These are phyloP conservation scores for Plantago major DNA, from an alignment of 257 asterid genomes.

Conservation along the genomic window DNA sequence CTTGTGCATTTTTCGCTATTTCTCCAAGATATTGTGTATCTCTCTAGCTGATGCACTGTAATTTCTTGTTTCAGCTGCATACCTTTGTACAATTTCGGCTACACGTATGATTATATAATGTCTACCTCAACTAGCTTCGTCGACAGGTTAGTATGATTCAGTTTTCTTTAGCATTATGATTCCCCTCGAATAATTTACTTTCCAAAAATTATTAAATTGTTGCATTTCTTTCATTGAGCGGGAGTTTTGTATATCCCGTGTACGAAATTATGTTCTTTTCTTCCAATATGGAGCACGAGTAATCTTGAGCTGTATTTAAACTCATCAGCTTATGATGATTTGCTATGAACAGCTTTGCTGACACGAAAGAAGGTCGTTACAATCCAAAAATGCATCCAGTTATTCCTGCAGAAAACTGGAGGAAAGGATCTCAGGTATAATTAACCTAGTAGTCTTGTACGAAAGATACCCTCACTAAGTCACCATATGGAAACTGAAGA, in stretches of 20 bases:
- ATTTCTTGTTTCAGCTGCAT: conserved; percentile 67
- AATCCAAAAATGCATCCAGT: conserved; percentile 95
- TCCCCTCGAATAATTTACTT: background rate
- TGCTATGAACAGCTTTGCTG: conserved; percentile 70
- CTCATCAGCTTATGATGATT: conserved; percentile 11
- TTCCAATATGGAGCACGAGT: background rate
- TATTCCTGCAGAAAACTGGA: conserved; percentile 76
- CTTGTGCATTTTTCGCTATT: conserved; percentile 3
- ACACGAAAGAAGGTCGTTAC: conserved; percentile 85
- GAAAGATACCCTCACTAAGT: background rate
- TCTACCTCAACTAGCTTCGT: conserved; percentile 85
- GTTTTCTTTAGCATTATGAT: conserved; percentile 3
- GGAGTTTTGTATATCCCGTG: background rate
- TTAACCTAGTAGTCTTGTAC: conserved; percentile 11
- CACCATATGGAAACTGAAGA: background rate
- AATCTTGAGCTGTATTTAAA: no score
- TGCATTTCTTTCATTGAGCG: background rate
- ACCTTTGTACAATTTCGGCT: conserved; percentile 95
- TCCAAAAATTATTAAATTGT: background rate
- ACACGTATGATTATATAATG: conserved; percentile 83
- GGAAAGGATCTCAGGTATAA: conserved; percentile 97
- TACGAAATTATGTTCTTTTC: background rate
- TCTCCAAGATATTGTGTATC: background rate
- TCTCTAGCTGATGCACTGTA: conserved; percentile 21
- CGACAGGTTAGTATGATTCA: conserved; percentile 61